phyloP scores from a whole-genome alignment of 2,329 filamentous ascomycete genomes.

The Colletotrichum tropicicola region DNA sequence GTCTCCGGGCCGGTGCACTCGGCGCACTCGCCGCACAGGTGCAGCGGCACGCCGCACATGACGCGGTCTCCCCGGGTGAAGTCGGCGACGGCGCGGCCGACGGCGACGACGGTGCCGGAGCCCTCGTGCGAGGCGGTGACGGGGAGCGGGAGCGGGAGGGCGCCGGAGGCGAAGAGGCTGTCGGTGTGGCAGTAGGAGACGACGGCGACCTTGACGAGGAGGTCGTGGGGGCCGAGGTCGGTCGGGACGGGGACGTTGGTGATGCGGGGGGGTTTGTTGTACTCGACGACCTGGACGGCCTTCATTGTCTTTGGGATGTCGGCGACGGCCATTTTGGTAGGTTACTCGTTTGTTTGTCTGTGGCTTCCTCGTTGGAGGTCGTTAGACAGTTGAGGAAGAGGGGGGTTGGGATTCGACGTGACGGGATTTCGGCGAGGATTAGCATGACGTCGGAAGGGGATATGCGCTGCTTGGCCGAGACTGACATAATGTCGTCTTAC shows the following conservation, averaged over 20 bases:
- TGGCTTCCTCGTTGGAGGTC: neutral
- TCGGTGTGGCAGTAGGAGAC: slow-evolving; percentile 72
- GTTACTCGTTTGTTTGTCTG: neutral
- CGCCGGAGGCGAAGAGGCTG: slow-evolving; percentile 60
- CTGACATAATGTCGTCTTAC: too few relatives aligned
- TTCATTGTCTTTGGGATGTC: slow-evolving; percentile 38
- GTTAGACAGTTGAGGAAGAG: neutral
- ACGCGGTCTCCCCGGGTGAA: slow-evolving; percentile 63
- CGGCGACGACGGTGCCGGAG: slow-evolving; percentile 60
- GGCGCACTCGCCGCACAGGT: slow-evolving; percentile 60
- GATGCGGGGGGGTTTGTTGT: slow-evolving; percentile 64
- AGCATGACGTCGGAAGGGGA: too few relatives aligned
- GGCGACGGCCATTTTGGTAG: neutral
- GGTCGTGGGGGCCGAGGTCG: slow-evolving; percentile 56
- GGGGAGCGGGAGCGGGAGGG: slow-evolving; percentile 57
- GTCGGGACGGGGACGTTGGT: slow-evolving; percentile 57
- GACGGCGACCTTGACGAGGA: slow-evolving; percentile 68
- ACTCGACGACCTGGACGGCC: slow-evolving; percentile 46
- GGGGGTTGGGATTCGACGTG: neutral
- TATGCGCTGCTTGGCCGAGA: too few relatives aligned
- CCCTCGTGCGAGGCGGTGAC: slow-evolving; percentile 66
- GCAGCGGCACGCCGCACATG: slow-evolving; percentile 62
- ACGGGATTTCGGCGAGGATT: too few relatives aligned
- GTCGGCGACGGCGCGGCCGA: slow-evolving; percentile 48
- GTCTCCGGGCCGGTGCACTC: slow-evolving; percentile 60